Evolutionary conservation across 164 flowering plant species (phyloP), one percentile per base, ranked within the genome.

Genomic region (Chimonanthus salicifolius): DNA sequence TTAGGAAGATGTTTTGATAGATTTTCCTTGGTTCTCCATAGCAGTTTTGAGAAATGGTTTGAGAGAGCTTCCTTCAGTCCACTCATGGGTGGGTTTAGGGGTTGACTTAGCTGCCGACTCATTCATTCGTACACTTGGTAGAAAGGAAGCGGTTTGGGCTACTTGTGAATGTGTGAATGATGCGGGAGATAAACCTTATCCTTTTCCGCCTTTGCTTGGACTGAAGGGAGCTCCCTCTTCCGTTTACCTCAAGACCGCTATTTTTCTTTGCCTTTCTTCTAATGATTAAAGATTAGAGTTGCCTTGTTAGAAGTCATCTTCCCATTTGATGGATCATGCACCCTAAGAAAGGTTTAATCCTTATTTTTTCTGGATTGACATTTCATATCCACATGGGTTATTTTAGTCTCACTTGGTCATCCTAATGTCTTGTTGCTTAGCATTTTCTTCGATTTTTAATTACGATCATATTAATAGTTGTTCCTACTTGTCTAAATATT

Each of bases 91-190:
- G 88, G 81, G 78, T 76, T 68, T 71, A 76, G 79, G 87, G 87
- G 78, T 78, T 81, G 87, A 88, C 88, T 78, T 90, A 89, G 66
- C 97, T 92, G 97, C 94, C 86, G 95, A 88, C 94, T 92, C 97
- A 90, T 92, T 90, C 95, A 86, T 85, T 80, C 88, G 87, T 86
- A 74, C 89, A 84, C 88, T 74, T 65, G 71, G 92, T 90, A 86
- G 88, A 87, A 70, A 76, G 60, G 62, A 45, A 44, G 45, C 64
- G 6, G 20, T 70, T 72, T 64, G 63, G 73, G 71, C 88, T 83
- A 85, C 85, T 75, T 82, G 87, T 87, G 92, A 81, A 79, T 90
- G 94, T 80, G 84, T 89, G 97, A 89, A 90, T 92, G 95, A 90
- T 84, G 94, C 94, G 93, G 97, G 93, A 92, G 97, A 87, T 87